Conservation (phyloP, 108 stramenopile genomes). For the Schizochytrium sp. region DNA sequence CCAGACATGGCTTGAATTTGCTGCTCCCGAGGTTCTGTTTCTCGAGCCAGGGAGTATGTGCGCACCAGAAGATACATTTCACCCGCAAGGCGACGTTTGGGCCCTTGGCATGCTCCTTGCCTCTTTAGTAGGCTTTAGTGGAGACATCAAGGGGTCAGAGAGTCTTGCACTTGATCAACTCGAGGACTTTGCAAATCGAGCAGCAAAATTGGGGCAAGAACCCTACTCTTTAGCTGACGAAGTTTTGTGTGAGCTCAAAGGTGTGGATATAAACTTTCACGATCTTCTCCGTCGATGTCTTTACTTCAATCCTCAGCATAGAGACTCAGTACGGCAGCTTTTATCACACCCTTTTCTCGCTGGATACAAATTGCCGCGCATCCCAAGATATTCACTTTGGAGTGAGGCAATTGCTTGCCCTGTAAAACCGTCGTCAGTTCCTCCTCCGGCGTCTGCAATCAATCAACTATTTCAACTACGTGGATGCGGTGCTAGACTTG, state of each 20-base stretch:
- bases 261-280: neutral
- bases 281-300: conserved; percentile 41
- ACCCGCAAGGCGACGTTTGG: conserved; percentile 8
- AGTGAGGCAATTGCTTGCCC: too few species aligned
- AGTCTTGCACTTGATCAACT: neutral
- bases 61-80: neutral
- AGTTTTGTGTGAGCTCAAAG: neutral
- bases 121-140: neutral
- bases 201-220: neutral
- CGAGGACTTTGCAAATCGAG: neutral
- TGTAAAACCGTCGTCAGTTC: too few species aligned
- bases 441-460: too few species aligned
- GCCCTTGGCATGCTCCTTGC: conserved; percentile 37
- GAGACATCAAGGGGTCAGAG: neutral
- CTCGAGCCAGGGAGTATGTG: neutral
- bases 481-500: too few species aligned
- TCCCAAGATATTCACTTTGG: too few species aligned
- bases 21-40: neutral
- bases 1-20: neutral
- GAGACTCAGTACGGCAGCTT: neutral
- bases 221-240: neutral
- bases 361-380: too few species aligned
- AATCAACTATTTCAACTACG: too few species aligned
- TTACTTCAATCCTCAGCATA: neutral
- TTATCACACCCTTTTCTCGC: neutral